These are phyloP conservation scores for Fonsecaea multimorphosa DNA, from an alignment of 2,329 filamentous ascomycete species.

Conservation along the genomic window DNA sequence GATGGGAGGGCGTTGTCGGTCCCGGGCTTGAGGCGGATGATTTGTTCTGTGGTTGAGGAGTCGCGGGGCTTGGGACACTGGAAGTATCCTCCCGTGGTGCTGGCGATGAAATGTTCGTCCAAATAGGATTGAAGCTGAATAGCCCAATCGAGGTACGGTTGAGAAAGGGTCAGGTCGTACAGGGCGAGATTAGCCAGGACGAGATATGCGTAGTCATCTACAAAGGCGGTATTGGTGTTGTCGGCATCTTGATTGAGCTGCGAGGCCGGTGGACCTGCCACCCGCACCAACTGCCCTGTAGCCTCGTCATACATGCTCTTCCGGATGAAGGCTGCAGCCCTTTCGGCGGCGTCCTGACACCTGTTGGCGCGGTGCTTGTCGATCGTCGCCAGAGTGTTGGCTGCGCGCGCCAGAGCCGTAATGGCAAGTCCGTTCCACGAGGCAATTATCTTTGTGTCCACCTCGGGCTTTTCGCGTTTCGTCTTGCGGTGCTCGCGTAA, in stretches of 20 bases:
- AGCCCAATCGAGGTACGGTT: constrained; percentile 77
- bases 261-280: constrained; percentile 6
- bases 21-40: constrained; percentile 85
- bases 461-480: constrained; percentile 74
- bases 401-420: constrained; percentile 76
- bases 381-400: constrained; percentile 68
- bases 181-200: constrained; percentile 82
- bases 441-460: constrained; percentile 88
- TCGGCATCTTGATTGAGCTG: constrained; percentile 7
- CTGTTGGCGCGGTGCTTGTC: constrained; percentile 62
- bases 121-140: constrained; percentile 78
- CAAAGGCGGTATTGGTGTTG: constrained; percentile 72
- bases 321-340: constrained; percentile 74
- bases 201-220: constrained; percentile 93
- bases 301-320: constrained; percentile 72
- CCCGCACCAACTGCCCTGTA: constrained; percentile 69
- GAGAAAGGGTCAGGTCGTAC: constrained; percentile 81
- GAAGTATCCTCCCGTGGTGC: constrained; percentile 38
- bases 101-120: constrained; percentile 78
- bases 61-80: constrained; percentile 24
- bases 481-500: constrained; percentile 74
- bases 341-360: constrained; percentile 70
- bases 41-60: constrained; percentile 24
- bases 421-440: constrained; percentile 91
- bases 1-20: constrained; percentile 93